Conservation (phyloP, 257 asterid genomes). For the Coffea eugenioides region DNA sequence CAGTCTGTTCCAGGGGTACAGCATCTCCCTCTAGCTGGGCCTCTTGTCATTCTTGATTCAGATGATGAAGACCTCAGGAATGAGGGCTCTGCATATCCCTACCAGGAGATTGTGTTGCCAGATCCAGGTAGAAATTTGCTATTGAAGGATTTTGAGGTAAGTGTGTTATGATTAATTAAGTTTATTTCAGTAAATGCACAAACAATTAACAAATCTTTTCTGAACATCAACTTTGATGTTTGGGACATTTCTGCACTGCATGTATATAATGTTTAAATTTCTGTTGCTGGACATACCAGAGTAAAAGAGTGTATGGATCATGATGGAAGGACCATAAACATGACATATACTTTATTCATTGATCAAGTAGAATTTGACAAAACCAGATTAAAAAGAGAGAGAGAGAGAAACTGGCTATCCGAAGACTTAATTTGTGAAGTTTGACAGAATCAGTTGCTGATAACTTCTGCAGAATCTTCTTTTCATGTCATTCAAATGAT, state of each 20-base stretch:
- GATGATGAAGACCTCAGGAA: constrained; percentile 70
- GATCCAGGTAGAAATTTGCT: constrained; percentile 30
- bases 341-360: neutral
- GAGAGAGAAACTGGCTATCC: neutral
- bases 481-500: neutral
- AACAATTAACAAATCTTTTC: neutral
- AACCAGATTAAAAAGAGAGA: neutral
- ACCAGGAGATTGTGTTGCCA: constrained; percentile 30
- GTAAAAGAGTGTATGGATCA: neutral
- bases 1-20: constrained; percentile 38
- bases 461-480: neutral
- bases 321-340: neutral
- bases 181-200: neutral
- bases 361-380: neutral
- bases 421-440: neutral
- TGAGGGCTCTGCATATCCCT: constrained; percentile 23
- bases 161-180: constrained; percentile 1
- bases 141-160: constrained; percentile 52
- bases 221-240: neutral
- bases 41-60: constrained; percentile 67
- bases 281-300: neutral
- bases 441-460: neutral
- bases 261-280: neutral
- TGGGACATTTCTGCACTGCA: neutral
- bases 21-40: constrained; percentile 38